Evolutionary conservation across 1,139 yeast species (phyloP).

Genomic region (Yamadazyma conglobata): DNA sequence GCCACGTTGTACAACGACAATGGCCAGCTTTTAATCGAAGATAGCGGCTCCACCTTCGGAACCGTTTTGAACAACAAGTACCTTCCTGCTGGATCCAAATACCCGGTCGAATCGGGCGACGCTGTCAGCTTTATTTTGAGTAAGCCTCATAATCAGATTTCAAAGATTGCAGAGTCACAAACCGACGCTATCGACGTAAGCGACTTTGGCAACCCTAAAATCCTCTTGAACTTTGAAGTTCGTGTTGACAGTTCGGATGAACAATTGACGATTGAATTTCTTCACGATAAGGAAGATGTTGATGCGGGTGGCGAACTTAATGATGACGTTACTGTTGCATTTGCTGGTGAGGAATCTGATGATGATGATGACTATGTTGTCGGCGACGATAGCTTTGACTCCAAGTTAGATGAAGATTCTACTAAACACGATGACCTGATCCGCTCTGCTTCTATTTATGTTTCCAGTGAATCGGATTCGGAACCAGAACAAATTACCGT

Average conservation of each 20-base stretch:
- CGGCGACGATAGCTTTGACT: background rate
- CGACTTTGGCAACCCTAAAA: slow-evolving; percentile 3
- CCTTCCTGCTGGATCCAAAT: slow-evolving; percentile 20
- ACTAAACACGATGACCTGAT: background rate
- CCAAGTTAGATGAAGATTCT: background rate
- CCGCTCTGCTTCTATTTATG: background rate
- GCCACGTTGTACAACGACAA: slow-evolving; percentile 16
- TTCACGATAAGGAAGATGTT: slow-evolving; percentile 1
- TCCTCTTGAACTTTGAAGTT: slow-evolving; percentile 1
- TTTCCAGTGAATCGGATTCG: background rate
- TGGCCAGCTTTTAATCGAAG: slow-evolving; percentile 25
- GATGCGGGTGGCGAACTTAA: background rate
- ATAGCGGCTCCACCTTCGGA: slow-evolving; percentile 38
- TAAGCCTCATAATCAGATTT: slow-evolving; percentile 25
- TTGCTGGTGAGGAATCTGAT: background rate
- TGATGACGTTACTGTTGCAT: slow-evolving; percentile 1
- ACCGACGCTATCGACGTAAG: slow-evolving; percentile 4
- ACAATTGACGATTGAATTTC: background rate
- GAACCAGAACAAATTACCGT: background rate
- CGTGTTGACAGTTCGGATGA: background rate
- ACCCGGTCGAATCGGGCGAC: slow-evolving; percentile 22
- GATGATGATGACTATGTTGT: background rate
- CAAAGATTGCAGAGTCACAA: slow-evolving; percentile 6
- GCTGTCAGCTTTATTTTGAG: slow-evolving; percentile 30
- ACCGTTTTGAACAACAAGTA: slow-evolving; percentile 31